A percentile compares a stretch with the other conserved stretches of the same genome.
Evolutionary conservation across 805 yeast species (phyloP).

Genomic region (Ogataea chonburiensis): DNA sequence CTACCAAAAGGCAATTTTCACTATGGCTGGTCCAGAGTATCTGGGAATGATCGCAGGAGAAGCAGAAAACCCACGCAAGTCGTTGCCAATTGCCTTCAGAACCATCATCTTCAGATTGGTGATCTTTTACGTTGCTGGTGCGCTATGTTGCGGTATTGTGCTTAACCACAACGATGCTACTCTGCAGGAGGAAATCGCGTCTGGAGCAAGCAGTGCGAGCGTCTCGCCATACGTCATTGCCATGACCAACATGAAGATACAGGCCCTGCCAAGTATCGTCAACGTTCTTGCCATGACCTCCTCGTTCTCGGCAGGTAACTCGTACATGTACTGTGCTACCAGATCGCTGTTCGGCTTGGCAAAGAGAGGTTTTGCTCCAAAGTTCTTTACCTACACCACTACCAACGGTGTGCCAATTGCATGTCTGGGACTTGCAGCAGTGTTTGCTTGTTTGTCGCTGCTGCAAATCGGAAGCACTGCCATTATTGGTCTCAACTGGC

Average conservation of each 20-base stretch:
- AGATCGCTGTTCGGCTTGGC: constrained; percentile 69
- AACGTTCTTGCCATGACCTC: constrained; percentile 74
- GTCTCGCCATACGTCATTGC: constrained; percentile 84
- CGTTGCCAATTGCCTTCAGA: constrained; percentile 75
- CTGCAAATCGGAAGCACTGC: constrained; percentile 38
- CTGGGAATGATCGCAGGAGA: constrained; percentile 86
- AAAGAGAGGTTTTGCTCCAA: constrained; percentile 70
- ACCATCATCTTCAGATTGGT: constrained; percentile 70
- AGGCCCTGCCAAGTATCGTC: constrained; percentile 70
- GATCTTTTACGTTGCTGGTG: constrained; percentile 68
- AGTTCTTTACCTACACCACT: constrained; percentile 58
- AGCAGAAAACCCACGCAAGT: constrained; percentile 55
- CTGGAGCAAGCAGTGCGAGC: constrained; percentile 71
- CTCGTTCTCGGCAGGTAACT: constrained; percentile 82
- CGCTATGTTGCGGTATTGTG: constrained; percentile 74
- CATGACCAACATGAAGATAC: constrained; percentile 67
- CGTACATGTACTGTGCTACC: constrained; percentile 72
- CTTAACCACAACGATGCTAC: constrained; percentile 67
- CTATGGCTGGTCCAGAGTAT: constrained; percentile 81
- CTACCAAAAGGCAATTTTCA: constrained; percentile 68
- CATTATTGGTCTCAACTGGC: constrained; percentile 31
- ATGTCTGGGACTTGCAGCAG: constrained; percentile 35
- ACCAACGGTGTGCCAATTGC: constrained; percentile 55
- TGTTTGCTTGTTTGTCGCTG: constrained; percentile 29
- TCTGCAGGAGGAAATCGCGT: constrained; percentile 54